These are phyloP conservation scores for Colletotrichum lindemuthianum DNA, from an alignment of 2,329 filamentous ascomycete genomes.

Conservation along the genomic window DNA sequence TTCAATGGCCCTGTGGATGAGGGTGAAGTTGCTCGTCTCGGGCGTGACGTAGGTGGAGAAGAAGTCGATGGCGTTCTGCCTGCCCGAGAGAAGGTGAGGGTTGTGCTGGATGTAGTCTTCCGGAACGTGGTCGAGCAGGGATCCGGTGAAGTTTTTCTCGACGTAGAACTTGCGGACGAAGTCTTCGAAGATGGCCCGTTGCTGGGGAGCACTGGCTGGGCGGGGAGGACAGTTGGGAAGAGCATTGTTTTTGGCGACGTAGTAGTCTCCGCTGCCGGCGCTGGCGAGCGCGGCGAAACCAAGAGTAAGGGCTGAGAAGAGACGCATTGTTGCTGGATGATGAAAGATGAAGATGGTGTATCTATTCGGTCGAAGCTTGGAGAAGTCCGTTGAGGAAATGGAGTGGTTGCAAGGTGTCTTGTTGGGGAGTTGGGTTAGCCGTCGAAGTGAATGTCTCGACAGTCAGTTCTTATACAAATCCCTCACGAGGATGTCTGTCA, in stretches of 20 bases:
- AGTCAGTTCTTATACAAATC: too few relatives aligned
- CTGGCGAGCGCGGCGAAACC: background rate
- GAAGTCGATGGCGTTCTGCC: slow-evolving; percentile 4
- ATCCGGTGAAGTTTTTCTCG: slow-evolving; percentile 1
- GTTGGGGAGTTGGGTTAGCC: too few relatives aligned
- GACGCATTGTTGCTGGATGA: background rate
- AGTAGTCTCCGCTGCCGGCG: background rate
- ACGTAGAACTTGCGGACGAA: slow-evolving; percentile 12
- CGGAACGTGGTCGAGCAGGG: background rate
- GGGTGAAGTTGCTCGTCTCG: slow-evolving; percentile 9
- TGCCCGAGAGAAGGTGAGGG: slow-evolving; percentile 14
- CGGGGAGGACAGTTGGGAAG: slow-evolving; percentile 13
- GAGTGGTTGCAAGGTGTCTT: too few relatives aligned
- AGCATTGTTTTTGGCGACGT: background rate
- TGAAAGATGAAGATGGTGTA: too few relatives aligned
- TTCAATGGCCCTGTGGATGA: slow-evolving; percentile 9
- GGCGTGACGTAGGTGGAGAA: slow-evolving; percentile 3
- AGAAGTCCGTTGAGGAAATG: too few relatives aligned
- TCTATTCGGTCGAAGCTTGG: too few relatives aligned
- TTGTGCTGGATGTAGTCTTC: slow-evolving; percentile 32
- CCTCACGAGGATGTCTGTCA: too few relatives aligned
- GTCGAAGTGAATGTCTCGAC: too few relatives aligned
- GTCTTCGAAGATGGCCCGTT: slow-evolving; percentile 9
- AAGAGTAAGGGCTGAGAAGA: background rate
- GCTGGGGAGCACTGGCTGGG: background rate